Evolutionary conservation across 805 yeast species (phyloP), one percentile per base, ranked within the genome.

Genomic region (Torulaspora quercuum): DNA sequence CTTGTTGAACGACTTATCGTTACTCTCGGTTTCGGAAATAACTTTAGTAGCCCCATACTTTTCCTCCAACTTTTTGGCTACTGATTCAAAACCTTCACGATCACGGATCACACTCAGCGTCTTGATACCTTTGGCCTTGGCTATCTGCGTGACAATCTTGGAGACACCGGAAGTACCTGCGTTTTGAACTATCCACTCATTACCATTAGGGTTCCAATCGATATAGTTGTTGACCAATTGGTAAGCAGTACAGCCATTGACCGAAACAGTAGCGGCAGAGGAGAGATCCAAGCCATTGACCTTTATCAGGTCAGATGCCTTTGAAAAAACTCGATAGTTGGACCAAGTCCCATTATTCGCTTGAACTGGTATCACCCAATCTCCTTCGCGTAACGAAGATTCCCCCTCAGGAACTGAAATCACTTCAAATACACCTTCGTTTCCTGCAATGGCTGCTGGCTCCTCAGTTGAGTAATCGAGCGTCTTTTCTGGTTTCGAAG

Each of bases 141-240:
- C 95, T 36, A 92, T 75, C 63, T 92, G 99, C 32, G 87, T 73
- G 6, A 95, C 97, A 50, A 83, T 80, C 49, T 87, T 78, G 5
- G 96, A 95, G 7, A 92, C 99, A 18, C 92, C 95, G 6, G 95
- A 86, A 48, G 87, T 92, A 22, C 95, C 97, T 20, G 96, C 98
- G 53, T 90, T 92, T 65, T 92, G 97, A 44, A 92, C 79, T 45
- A 92, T 76, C 95, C 95, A 92, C 59, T 89, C 89, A 25, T 67
- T 68, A 4, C 43, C 48, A n/a, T 33, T 20, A 6, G 22, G 6
- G 5, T 48, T 44, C 58, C 68, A 57, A 11, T 54, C 35, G 4
- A 65, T 57, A 59, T 76, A 83, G 61, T 81, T 74, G 11, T 82
- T 77, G 44, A 90, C 79, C 84, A 92, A 75, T 61, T 86, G 84